Evolutionary conservation across 805 yeast genomes (phyloP).

Genomic region (Hanseniaspora hatyaiensis): DNA sequence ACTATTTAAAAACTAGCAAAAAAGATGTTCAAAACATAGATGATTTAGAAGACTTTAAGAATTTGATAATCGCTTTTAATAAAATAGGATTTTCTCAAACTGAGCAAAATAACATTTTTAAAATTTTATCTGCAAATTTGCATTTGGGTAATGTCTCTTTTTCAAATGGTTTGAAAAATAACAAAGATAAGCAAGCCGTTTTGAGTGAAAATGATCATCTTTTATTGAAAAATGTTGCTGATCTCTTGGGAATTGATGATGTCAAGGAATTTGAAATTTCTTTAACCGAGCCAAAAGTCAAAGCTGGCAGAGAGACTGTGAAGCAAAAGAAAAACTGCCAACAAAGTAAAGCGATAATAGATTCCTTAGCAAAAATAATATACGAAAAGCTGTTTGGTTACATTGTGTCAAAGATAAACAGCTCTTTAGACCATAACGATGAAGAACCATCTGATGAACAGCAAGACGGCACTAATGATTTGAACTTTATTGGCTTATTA

Average conservation of each 20-base stretch:
- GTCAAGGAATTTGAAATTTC: constrained; percentile 42
- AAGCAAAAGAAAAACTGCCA: constrained; percentile 64
- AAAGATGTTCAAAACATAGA: constrained; percentile 58
- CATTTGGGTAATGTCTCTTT: constrained; percentile 80
- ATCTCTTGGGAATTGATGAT: constrained; percentile 51
- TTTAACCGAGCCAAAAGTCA: constrained; percentile 67
- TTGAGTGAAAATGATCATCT: constrained; percentile 41
- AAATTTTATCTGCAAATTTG: constrained; percentile 60
- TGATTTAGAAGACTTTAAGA: constrained; percentile 57
- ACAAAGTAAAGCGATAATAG: constrained; percentile 71
- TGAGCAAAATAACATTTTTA: constrained; percentile 50
- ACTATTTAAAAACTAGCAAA: constrained; percentile 48
- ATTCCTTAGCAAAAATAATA: constrained; percentile 75
- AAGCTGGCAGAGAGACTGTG: constrained; percentile 81
- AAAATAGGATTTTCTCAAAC: constrained; percentile 55
- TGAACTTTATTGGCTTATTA: constrained; percentile 75
- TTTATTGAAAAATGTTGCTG: constrained; percentile 33
- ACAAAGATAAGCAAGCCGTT: constrained; percentile 56
- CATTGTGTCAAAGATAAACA: constrained; percentile 65
- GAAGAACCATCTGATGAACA: constrained; percentile 20
- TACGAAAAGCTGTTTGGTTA: constrained; percentile 75
- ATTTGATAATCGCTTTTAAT: constrained; percentile 53
- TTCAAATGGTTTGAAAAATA: constrained; percentile 21
- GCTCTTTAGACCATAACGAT: constrained; percentile 42
- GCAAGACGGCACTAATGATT: constrained; percentile 17